These are phyloP conservation scores for Rickenella mellea DNA, from an alignment of 768 basidiomycete genomes.

Conservation along the genomic window DNA sequence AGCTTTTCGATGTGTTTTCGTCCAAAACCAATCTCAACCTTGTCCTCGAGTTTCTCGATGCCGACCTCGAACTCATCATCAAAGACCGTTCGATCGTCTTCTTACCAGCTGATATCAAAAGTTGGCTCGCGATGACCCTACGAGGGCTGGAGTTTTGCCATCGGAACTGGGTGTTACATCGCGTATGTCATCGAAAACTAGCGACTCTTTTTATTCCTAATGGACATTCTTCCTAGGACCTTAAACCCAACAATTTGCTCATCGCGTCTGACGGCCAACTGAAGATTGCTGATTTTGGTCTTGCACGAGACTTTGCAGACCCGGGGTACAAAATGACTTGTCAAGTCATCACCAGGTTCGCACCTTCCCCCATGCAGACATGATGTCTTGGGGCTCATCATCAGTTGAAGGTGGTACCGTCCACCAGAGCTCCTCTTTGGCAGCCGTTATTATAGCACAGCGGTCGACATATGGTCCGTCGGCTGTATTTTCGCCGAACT, in stretches of 20 bases:
- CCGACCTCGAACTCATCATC: conserved; percentile 94
- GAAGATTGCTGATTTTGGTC: conserved; percentile 98
- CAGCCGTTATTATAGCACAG: conserved; percentile 80
- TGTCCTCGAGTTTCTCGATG: conserved; percentile 92
- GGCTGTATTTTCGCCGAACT: conserved; percentile 98
- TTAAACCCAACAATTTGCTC: conserved; percentile 98
- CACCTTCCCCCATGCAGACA: conserved; percentile 6
- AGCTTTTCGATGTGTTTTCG: conserved; percentile 97
- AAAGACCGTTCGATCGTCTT: conserved; percentile 90
- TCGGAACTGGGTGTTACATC: conserved; percentile 85
- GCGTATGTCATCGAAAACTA: conserved; percentile 42
- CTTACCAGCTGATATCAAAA: conserved; percentile 91
- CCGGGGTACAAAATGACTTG: conserved; percentile 95
- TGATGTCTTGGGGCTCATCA: conserved; percentile 3
- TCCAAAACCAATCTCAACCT: conserved; percentile 95
- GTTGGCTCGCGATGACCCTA: conserved; percentile 98
- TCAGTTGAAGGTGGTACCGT: conserved; percentile 83
- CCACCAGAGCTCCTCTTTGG: conserved; percentile 94
- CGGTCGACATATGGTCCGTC: conserved; percentile 95
- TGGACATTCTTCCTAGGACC: conserved; percentile 47
- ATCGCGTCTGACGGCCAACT: conserved; percentile 85
- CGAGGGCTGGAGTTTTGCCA: conserved; percentile 98
- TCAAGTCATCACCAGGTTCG: conserved; percentile 93
- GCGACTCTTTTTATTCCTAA: neutral
- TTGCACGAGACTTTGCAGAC: conserved; percentile 93